Conservation (phyloP, 2,329 filamentous ascomycete genomes). For the Colletotrichum sp. region DNA sequence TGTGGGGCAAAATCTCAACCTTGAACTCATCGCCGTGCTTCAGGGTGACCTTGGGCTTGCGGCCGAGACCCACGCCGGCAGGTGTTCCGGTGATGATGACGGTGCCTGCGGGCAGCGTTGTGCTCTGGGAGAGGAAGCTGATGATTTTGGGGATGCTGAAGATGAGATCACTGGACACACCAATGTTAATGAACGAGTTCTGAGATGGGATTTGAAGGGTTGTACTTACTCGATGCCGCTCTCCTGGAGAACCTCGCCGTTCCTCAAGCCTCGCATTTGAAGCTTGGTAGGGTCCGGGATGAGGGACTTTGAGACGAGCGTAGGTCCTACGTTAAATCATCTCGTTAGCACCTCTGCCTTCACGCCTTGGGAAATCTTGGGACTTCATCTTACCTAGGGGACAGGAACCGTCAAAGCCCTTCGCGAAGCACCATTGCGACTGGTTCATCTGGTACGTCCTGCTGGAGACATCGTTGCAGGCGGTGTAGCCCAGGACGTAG, state of each 20-base stretch:
- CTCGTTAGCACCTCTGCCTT: accelerated
- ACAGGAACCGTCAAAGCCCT: slow-evolving; percentile 61
- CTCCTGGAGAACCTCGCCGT: slow-evolving; percentile 57
- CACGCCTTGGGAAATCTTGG: background rate
- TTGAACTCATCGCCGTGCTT: slow-evolving; percentile 45
- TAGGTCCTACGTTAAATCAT: slow-evolving; percentile 40
- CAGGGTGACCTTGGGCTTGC: slow-evolving; percentile 40
- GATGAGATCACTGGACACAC: slow-evolving; percentile 48
- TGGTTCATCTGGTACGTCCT: slow-evolving; percentile 60
- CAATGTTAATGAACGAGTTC: too few relatives aligned
- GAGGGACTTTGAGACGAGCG: slow-evolving; percentile 48
- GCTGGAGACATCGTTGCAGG: slow-evolving; percentile 67
- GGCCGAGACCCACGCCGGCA: slow-evolving; percentile 44
- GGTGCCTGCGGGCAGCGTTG: slow-evolving; percentile 44
- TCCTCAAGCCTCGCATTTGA: slow-evolving; percentile 49
- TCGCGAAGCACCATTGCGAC: slow-evolving; percentile 62
- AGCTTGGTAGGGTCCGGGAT: slow-evolving; percentile 47
- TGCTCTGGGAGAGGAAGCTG: slow-evolving; percentile 47
- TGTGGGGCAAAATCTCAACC: slow-evolving; percentile 46
- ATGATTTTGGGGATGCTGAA: slow-evolving; percentile 53
- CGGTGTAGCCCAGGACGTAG: slow-evolving; percentile 69
- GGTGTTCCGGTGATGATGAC: slow-evolving; percentile 50
- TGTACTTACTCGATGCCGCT: slow-evolving; percentile 31
- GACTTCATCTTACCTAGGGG: slow-evolving; percentile 38
- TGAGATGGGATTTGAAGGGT: too few relatives aligned